Percentiles rank a stretch among this genome's conserved stretches.
Evolutionary conservation across 306 rosid species (phyloP).

Genomic region (Fagus sylvatica): DNA sequence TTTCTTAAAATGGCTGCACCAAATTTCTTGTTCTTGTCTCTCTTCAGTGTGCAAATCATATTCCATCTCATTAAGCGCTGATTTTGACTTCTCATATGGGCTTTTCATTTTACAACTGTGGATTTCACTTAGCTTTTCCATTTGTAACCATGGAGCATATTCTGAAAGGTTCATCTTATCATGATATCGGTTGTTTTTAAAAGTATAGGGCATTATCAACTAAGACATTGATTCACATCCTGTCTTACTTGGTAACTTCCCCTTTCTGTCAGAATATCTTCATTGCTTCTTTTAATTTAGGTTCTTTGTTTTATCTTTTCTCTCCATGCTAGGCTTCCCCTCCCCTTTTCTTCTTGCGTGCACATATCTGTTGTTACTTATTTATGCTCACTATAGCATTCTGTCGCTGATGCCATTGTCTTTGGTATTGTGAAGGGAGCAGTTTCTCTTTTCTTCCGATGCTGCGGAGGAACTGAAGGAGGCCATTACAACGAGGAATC

Average conservation of each 20-base stretch:
- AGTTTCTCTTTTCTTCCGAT: slow-evolving; percentile 95
- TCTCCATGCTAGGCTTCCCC: not conserved
- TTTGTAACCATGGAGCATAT: not conserved
- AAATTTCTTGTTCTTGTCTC: slow-evolving; percentile 3
- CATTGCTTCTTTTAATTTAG: not conserved
- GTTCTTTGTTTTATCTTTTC: not conserved
- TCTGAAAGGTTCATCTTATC: not conserved
- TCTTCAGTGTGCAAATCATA: not conserved
- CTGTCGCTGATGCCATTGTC: slow-evolving; percentile 52
- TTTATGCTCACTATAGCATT: slow-evolving; percentile 2
- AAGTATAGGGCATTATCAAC: not conserved
- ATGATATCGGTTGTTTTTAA: not conserved
- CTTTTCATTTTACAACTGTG: not conserved
- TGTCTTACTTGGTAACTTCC: not conserved
- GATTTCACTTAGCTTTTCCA: not conserved
- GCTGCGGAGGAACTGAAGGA: slow-evolving; percentile 85
- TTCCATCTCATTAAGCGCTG: not conserved
- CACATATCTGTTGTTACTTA: not conserved
- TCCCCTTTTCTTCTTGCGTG: not conserved
- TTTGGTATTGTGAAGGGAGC: slow-evolving; percentile 84
- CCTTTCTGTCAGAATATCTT: slow-evolving; percentile 2
- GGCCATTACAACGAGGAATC: slow-evolving; percentile 69
- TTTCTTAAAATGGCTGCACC: slow-evolving; percentile 12
- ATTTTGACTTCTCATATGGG: not conserved
- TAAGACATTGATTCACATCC: not conserved